These are phyloP conservation scores for Eucalyptus cloeziana DNA, from an alignment of 345 rosid genomes.

Conservation along the genomic window DNA sequence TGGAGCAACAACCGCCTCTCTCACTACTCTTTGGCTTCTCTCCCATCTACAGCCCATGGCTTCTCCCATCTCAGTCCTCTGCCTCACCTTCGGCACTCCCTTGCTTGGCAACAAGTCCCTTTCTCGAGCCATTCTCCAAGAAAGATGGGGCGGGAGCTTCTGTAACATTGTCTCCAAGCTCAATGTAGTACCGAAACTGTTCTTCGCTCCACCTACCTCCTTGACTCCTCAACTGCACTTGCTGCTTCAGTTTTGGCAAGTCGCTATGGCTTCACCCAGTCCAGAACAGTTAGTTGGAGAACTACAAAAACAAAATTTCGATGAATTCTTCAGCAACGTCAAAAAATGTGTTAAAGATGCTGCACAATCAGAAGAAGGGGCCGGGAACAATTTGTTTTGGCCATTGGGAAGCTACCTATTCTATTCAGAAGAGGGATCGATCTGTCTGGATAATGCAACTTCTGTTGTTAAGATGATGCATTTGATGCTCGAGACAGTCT, in stretches of 20 bases:
- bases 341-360: background rate
- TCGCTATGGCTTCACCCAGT: background rate
- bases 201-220: slow-evolving; percentile 20
- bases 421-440: slow-evolving; percentile 57
- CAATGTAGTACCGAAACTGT: slow-evolving; percentile 47
- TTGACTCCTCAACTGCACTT: slow-evolving; percentile 4
- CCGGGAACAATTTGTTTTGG: slow-evolving; percentile 13
- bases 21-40: slow-evolving; percentile 72
- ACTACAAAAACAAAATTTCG: background rate
- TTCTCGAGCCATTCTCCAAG: slow-evolving; percentile 36
- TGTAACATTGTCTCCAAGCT: slow-evolving; percentile 54
- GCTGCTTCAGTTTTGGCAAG: background rate
- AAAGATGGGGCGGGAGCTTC: slow-evolving; percentile 62
- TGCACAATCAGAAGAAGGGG: background rate
- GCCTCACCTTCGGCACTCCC: slow-evolving; percentile 87
- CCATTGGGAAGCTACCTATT: slow-evolving; percentile 70
- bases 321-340: slow-evolving; percentile 8
- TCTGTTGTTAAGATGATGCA: slow-evolving; percentile 49
- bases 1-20: slow-evolving; percentile 62
- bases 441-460: slow-evolving; percentile 48
- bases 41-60: slow-evolving; percentile 12
- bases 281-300: slow-evolving; percentile 6
- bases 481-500: slow-evolving; percentile 13
- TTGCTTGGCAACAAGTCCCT: slow-evolving; percentile 63
- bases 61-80: slow-evolving; percentile 24